Evolutionary conservation across 306 rosid genomes (phyloP).

Genomic region (Comarum palustre): DNA sequence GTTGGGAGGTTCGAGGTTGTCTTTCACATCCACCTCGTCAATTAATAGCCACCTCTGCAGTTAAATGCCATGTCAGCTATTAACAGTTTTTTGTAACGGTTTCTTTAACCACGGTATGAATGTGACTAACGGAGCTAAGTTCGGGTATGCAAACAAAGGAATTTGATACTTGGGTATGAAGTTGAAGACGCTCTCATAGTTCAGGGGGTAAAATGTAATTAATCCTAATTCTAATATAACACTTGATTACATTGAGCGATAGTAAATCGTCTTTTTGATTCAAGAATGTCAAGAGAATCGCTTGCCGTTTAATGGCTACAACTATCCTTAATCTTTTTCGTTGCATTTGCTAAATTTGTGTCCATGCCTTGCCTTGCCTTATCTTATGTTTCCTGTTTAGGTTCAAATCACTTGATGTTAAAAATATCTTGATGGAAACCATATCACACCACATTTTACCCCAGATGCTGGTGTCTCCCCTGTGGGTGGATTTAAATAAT

Average conservation of each 20-base stretch:
- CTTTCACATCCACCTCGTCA: too few relatives aligned
- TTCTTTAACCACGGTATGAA: too few relatives aligned
- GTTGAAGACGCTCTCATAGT: too few relatives aligned
- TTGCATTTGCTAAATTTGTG: not conserved
- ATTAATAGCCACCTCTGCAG: too few relatives aligned
- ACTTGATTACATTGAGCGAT: conserved; percentile 6
- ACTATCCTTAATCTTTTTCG: not conserved
- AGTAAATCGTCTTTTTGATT: not conserved
- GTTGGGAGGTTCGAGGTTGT: too few relatives aligned
- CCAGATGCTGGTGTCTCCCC: conserved; percentile 85
- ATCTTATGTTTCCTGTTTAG: conserved; percentile 42
- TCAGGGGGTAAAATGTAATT: too few relatives aligned
- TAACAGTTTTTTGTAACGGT: too few relatives aligned
- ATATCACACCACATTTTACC: conserved; percentile 85
- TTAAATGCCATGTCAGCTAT: too few relatives aligned
- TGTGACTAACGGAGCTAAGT: too few relatives aligned
- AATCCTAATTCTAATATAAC: conserved; percentile 6
- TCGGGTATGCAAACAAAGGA: too few relatives aligned
- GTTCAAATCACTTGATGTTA: conserved; percentile 84
- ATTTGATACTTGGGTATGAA: too few relatives aligned
- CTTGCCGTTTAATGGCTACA: not conserved
- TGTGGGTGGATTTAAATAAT: conserved; percentile 62
- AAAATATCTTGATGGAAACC: conserved; percentile 90
- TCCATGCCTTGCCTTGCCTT: conserved; percentile 12
- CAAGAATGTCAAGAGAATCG: not conserved